phyloP scores from a whole-genome alignment of 73 alveolate genomes.

The Paraurostyla sp. region DNA sequence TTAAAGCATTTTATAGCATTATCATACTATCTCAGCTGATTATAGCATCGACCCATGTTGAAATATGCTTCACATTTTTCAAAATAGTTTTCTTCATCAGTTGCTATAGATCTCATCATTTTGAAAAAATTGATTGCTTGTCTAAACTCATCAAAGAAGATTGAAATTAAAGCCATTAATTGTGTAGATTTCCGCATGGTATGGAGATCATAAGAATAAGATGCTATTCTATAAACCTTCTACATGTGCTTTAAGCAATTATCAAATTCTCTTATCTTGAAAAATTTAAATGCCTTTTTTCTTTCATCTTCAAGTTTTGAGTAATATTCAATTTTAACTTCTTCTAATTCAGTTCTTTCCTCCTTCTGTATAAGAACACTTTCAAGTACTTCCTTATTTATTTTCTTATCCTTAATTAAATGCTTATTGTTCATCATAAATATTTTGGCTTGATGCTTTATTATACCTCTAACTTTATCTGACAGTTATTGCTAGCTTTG shows the following conservation, averaged over 20 bases:
- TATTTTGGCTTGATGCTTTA: background rate
- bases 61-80: conserved; percentile 77
- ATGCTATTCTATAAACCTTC: background rate
- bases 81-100: conserved; percentile 50
- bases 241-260: background rate
- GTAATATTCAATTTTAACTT: background rate
- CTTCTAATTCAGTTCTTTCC: conserved; percentile 19
- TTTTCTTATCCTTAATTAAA: background rate
- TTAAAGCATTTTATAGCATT: conserved; percentile 79
- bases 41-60: conserved; percentile 77
- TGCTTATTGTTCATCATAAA: background rate
- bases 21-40: conserved; percentile 71
- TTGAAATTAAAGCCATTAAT: background rate
- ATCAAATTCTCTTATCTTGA: background rate
- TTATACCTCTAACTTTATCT: conserved; percentile 13
- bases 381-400: conserved; percentile 4
- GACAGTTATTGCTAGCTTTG: background rate
- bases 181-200: background rate
- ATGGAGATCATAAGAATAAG: conserved; percentile 19
- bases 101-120: conserved; percentile 34
- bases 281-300: background rate
- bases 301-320: background rate
- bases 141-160: conserved; percentile 27
- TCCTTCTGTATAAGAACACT: background rate
- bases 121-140: background rate